phyloP scores from a whole-genome alignment of 1,284 basidiomycete species.

The Microbotryum intermedium region DNA sequence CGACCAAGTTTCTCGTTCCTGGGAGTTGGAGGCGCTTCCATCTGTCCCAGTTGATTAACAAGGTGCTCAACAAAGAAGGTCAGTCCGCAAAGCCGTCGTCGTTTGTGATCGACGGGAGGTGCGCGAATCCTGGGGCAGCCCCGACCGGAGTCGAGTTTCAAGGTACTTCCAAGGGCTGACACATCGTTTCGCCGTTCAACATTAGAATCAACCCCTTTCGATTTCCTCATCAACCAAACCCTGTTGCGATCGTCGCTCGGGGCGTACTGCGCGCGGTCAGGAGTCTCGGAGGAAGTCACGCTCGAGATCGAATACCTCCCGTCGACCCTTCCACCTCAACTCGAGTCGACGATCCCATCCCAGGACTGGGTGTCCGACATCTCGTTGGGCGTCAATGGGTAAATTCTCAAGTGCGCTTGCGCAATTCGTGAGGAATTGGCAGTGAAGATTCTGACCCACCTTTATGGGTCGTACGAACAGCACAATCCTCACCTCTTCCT shows the following conservation, averaged over 20 bases:
- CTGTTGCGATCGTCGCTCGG: conserved; percentile 65
- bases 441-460: not conserved
- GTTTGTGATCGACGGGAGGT: not conserved
- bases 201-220: conserved; percentile 67
- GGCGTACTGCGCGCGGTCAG: conserved; percentile 67
- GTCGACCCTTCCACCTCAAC: conserved; percentile 79
- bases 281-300: conserved; percentile 57
- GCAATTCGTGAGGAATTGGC: not conserved
- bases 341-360: conserved; percentile 68
- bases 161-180: too few relatives aligned
- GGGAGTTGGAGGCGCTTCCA: conserved; percentile 84
- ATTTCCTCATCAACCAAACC: conserved; percentile 80
- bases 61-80: conserved; percentile 61
- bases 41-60: conserved; percentile 96
- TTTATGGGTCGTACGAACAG: conserved; percentile 5
- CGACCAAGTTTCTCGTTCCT: conserved; percentile 90
- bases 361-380: conserved; percentile 92
- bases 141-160: too few relatives aligned
- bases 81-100: not conserved
- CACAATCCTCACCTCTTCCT: conserved; percentile 38
- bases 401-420: conserved; percentile 35
- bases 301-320: conserved; percentile 92
- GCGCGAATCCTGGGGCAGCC: not conserved
- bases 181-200: not conserved
- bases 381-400: conserved; percentile 61